These are phyloP conservation scores for Mycogone perniciosa DNA, from an alignment of 2,329 filamentous ascomycete species.

Conservation along the genomic window DNA sequence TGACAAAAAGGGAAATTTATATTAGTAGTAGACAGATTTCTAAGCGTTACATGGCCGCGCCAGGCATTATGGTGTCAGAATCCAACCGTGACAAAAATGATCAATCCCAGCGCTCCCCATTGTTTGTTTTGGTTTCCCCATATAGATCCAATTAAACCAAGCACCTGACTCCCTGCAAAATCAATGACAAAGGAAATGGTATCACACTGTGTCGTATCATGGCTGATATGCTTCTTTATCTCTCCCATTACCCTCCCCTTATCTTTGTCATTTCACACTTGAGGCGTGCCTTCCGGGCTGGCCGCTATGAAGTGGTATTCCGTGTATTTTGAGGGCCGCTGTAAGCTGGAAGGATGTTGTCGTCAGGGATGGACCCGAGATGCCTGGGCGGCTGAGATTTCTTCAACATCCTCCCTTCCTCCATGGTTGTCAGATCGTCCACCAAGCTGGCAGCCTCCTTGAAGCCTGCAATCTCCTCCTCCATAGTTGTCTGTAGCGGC, in stretches of 20 bases:
- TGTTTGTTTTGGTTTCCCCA: no score
- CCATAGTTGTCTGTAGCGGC: constrained; percentile 27
- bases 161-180: no score
- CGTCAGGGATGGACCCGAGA: background rate
- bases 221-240: no score
- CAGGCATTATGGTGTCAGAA: no score
- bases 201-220: no score
- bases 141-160: no score
- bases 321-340: background rate
- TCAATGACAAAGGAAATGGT: no score
- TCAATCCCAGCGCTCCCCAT: no score
- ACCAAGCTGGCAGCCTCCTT: constrained; percentile 40
- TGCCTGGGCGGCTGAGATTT: background rate
- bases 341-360: constrained; percentile 18
- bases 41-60: no score
- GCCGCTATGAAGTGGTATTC: background rate
- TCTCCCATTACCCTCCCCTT: no score
- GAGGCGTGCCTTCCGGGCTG: background rate
- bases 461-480: constrained; percentile 44
- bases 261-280: background rate
- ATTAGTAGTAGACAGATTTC: no score
- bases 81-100: no score
- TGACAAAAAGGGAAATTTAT: background rate
- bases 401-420: constrained; percentile 27
- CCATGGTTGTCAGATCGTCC: constrained; percentile 39